Percentiles rank a stretch among this genome's conserved stretches.
These are phyloP conservation scores for Syzygium jambos DNA, from an alignment of 345 rosid species.

Conservation along the genomic window DNA sequence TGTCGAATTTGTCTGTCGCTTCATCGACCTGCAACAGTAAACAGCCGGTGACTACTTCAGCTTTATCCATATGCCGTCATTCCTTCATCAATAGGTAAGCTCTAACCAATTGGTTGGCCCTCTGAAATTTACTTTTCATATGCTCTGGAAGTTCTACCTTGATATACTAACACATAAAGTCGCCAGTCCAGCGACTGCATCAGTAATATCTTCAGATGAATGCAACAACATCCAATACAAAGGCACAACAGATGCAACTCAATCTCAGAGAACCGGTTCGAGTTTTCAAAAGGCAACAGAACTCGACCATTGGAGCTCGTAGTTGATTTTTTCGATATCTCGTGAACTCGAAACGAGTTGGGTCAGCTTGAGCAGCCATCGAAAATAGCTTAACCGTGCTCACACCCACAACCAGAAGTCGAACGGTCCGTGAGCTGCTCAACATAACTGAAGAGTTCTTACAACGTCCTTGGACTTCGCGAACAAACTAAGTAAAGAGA, in stretches of 20 bases:
- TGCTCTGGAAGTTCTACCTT: not conserved
- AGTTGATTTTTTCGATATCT: not conserved
- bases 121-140: not conserved
- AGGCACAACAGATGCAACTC: not conserved
- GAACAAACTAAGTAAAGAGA: not conserved
- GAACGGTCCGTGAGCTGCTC: not conserved
- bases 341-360: not conserved
- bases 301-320: not conserved
- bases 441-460: not conserved
- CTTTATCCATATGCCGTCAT: not conserved
- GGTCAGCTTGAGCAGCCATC: not conserved
- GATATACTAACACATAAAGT: not conserved
- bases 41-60: not conserved
- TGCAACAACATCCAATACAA: not conserved
- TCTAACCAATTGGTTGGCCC: not conserved
- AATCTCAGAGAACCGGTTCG: not conserved
- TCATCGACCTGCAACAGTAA: constrained; percentile 48
- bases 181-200: not conserved
- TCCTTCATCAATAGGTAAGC: not conserved
- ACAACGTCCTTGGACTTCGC: not conserved
- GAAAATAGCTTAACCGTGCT: not conserved
- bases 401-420: not conserved
- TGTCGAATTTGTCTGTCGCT: constrained; percentile 44
- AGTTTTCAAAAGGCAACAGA: not conserved
- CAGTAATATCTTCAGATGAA: not conserved